Evolutionary conservation across 208 protist genomes (phyloP), one percentile per base, ranked within the genome.

Genomic region (Balamuthia mandrillaris): DNA sequence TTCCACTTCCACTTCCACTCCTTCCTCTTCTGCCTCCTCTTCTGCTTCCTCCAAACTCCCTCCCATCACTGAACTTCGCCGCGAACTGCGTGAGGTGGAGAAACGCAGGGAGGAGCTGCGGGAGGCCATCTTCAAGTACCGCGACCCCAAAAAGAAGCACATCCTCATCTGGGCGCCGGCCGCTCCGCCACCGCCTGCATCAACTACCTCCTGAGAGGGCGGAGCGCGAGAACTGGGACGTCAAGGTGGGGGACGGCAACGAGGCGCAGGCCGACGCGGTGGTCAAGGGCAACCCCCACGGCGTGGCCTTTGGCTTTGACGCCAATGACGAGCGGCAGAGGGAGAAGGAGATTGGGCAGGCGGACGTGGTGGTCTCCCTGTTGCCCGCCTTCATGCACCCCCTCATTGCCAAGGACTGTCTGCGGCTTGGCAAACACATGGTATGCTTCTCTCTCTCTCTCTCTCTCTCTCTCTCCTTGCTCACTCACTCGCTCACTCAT

Each of bases 361-460:
- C 41, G 21, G 88, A 90, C 66, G 33, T 90, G 9, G 87, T 88
- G 24, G 81, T 91, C 21, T 88, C 82, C 2, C 24, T 93, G 18
- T 39, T 93, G n/a, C 88, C 88, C 16, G 66, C 63, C 21, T 33
- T 61, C 2, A 63, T 85, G 65, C 88, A 91, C 39, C 58, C 74
- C 27, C 35, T 37, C 9, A 65, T 84, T 24, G 88, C 87, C 9
- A 52, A 86, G 58, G 44, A 56, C 29, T 61, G 58, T 21, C 18
- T 91, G 2, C n/a, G 87, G 65, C 14, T 90, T 2, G 61, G 51
- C 35, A 87, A 75, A 18, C 29, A 89, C 78, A 58, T 91, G 65
- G 47, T 89, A 2, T 90, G 87, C 14, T 83, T 87, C 49, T 81
- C 52, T 12, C 44, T 45, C 60, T 29, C 60, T 9, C 35, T 37